Percentiles rank a stretch among this genome's conserved stretches.
phyloP scores from a whole-genome alignment of 495 filamentous ascomycete species.

The Penicillium ochrochloron region DNA sequence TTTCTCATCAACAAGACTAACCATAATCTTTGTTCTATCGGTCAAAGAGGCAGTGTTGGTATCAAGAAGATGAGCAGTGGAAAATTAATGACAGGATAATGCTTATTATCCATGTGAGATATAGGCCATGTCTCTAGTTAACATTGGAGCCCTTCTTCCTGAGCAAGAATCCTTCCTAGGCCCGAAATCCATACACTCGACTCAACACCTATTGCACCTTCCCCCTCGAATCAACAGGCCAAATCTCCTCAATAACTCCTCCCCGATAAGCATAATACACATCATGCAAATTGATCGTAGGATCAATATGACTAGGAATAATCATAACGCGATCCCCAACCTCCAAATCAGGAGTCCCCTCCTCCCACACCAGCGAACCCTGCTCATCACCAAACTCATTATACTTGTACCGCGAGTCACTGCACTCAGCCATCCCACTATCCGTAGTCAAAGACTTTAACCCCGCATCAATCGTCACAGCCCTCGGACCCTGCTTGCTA shows the following conservation, averaged over 20 bases:
- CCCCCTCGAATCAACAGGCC: slow-evolving; percentile 44
- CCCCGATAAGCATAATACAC: slow-evolving; percentile 42
- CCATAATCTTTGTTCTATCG: too few species aligned
- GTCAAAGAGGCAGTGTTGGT: too few species aligned
- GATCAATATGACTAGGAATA: slow-evolving; percentile 47
- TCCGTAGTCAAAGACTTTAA: slow-evolving; percentile 47
- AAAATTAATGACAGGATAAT: too few species aligned
- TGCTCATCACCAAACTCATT: slow-evolving; percentile 45
- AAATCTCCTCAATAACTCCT: slow-evolving; percentile 43
- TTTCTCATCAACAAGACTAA: too few species aligned
- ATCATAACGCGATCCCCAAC: slow-evolving; percentile 45
- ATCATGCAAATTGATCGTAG: slow-evolving; percentile 45
- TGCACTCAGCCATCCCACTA: slow-evolving; percentile 45
- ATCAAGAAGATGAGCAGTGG: too few species aligned
- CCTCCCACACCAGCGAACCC: slow-evolving; percentile 40
- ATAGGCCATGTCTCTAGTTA: too few species aligned
- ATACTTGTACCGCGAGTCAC: slow-evolving; percentile 38
- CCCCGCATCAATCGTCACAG: slow-evolving; percentile 42
- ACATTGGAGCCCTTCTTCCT: too few species aligned
- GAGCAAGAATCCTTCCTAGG: background rate
- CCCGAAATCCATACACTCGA: background rate
- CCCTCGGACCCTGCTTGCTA: slow-evolving; percentile 39
- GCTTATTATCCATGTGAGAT: too few species aligned
- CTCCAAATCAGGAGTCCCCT: slow-evolving; percentile 26
- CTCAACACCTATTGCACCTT: slow-evolving; percentile 37